Conservation (phyloP, 768 basidiomycete genomes). For the Tylopilus subfusipes region DNA sequence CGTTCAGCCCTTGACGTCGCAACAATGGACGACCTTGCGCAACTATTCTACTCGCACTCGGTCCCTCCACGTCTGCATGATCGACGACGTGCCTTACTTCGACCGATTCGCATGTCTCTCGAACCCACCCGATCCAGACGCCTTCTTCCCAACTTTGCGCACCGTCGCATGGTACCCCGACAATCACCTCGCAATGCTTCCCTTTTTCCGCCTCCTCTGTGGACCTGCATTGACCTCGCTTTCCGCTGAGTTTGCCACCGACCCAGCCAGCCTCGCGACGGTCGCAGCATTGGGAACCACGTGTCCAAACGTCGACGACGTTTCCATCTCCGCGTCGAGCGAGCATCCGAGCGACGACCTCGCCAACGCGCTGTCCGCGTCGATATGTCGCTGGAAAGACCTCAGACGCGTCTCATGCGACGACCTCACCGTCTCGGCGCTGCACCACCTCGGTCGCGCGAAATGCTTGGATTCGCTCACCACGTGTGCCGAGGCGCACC, state of each 20-base stretch:
- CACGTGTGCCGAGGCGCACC: constrained; percentile 7
- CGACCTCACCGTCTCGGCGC: constrained; percentile 16
- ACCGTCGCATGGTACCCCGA: constrained; percentile 23
- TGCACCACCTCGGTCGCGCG: constrained; percentile 16
- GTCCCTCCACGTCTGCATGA: constrained; percentile 19
- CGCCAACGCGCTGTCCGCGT: constrained; percentile 13
- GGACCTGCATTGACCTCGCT: constrained; percentile 19
- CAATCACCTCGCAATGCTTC: constrained; percentile 17
- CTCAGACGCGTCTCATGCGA: constrained; percentile 21
- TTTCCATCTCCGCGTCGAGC: constrained; percentile 13
- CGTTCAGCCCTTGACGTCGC: not conserved
- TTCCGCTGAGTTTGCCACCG: constrained; percentile 19
- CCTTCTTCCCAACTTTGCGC: constrained; percentile 24
- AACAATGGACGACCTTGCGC: constrained; percentile 21
- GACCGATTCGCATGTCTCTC: constrained; percentile 12
- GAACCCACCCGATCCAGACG: constrained; percentile 6
- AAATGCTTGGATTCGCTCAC: constrained; percentile 20
- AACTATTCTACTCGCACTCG: constrained; percentile 20
- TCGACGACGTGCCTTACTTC: constrained; percentile 13
- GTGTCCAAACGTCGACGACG: constrained; percentile 21
- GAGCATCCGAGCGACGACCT: constrained; percentile 8
- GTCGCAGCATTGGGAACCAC: constrained; percentile 9
- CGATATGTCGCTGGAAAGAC: constrained; percentile 19
- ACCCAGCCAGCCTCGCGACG: constrained; percentile 14
- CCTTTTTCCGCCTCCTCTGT: constrained; percentile 23